Evolutionary conservation across 371 early-diverging fungal species (phyloP).

Genomic region (Apophysomyces variabilis): DNA sequence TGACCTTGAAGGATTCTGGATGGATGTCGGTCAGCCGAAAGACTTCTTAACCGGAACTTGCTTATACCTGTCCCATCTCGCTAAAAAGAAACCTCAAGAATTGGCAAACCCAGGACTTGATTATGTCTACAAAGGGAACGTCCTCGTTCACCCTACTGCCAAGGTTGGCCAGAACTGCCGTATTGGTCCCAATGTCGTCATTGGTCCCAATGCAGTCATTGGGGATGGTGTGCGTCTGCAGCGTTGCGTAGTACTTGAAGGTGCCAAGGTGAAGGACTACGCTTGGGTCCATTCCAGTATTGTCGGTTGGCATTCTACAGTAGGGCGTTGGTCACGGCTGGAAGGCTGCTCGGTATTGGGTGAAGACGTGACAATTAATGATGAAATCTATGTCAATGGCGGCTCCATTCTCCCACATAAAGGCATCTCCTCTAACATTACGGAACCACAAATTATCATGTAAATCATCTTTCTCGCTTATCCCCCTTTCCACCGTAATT

Average conservation of each 20-base stretch:
- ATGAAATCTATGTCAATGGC: conserved; percentile 95
- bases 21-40: conserved; percentile 99
- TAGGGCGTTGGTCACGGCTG: conserved; percentile 94
- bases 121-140: conserved; percentile 84
- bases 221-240: conserved; percentile 96
- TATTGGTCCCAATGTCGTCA: conserved; percentile 95
- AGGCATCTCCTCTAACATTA: conserved; percentile 82
- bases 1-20: conserved; percentile 99
- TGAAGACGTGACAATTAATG: conserved; percentile 92
- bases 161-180: conserved; percentile 94
- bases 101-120: conserved; percentile 70
- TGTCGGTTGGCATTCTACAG: conserved; percentile 96
- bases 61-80: conserved; percentile 87
- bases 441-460: conserved; percentile 97
- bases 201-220: conserved; percentile 93
- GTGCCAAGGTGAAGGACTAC: conserved; percentile 86
- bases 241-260: conserved; percentile 93
- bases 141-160: conserved; percentile 91
- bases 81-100: conserved; percentile 74
- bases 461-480: conserved; percentile 50
- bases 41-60: conserved; percentile 98
- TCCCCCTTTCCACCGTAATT: conserved; percentile 14
- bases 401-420: conserved; percentile 96
- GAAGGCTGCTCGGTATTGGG: conserved; percentile 95
- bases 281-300: conserved; percentile 94